These are phyloP conservation scores for Agapanthus africanus DNA, from an alignment of 106 monocot genomes.

Conservation along the genomic window DNA sequence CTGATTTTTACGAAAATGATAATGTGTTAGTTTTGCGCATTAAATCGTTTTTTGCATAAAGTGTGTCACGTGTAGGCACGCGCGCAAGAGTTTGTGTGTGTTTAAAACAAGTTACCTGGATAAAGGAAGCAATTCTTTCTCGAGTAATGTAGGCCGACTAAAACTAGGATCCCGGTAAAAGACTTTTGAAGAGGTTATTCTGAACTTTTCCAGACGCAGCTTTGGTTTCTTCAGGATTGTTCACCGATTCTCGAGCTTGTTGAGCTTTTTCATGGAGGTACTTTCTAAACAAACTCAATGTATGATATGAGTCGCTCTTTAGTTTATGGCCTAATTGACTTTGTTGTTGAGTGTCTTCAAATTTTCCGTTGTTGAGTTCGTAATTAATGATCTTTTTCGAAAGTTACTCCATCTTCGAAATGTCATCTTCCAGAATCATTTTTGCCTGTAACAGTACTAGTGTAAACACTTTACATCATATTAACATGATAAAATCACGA, in stretches of 20 bases:
- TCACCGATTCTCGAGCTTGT: neutral
- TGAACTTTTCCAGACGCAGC: neutral
- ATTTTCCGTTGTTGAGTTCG: constrained; percentile 5
- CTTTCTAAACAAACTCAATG: constrained; percentile 4
- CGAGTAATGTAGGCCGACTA: constrained; percentile 5
- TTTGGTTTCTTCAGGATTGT: neutral
- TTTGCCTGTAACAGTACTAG: too few relatives aligned
- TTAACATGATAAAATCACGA: too few relatives aligned
- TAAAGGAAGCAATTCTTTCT: constrained; percentile 1
- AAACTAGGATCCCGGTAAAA: neutral
- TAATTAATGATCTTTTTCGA: constrained; percentile 6
- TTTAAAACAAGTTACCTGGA: constrained; percentile 9
- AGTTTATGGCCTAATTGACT: neutral
- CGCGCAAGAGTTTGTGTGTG: neutral
- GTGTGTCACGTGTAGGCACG: neutral
- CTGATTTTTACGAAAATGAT: neutral
- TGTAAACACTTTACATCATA: too few relatives aligned
- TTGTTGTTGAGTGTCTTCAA: constrained; percentile 7
- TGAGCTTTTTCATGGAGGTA: constrained; percentile 7
- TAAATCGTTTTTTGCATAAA: neutral
- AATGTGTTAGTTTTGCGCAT: neutral
- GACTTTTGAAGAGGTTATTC: neutral
- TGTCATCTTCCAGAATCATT: too few relatives aligned
- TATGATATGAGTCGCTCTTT: neutral
- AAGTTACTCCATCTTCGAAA: constrained; percentile 11